phyloP scores from a whole-genome alignment of 169 alveolate species.

The Plasmodium vinckei region DNA sequence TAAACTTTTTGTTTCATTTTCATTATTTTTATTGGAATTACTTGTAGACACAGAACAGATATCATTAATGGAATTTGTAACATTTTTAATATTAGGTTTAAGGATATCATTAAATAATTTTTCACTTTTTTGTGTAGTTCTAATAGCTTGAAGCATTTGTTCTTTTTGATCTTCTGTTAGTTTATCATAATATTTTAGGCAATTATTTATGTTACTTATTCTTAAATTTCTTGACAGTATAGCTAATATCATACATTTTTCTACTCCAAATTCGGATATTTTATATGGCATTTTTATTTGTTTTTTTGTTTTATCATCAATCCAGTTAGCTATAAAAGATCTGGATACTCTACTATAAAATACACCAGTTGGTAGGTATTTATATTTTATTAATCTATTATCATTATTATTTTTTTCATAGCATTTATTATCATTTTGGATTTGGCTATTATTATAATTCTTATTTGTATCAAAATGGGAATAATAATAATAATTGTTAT shows the following conservation, averaged over 20 bases:
- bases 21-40: neutral
- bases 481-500: neutral
- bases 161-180: conserved; percentile 54
- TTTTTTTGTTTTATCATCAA: conserved; percentile 62
- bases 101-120: conserved; percentile 52
- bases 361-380: conserved; percentile 69
- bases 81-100: conserved; percentile 12
- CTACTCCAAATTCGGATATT: conserved; percentile 70
- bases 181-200: conserved; percentile 37
- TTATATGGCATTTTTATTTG: conserved; percentile 74
- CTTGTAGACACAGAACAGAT: neutral
- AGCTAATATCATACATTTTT: conserved; percentile 74
- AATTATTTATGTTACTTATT: conserved; percentile 29
- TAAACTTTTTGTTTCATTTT: conserved; percentile 9
- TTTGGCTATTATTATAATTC: neutral
- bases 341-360: conserved; percentile 69
- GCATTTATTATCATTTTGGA: neutral
- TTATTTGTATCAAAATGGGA: neutral
- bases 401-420: conserved; percentile 34
- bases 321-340: conserved; percentile 74
- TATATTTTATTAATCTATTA: conserved; percentile 32
- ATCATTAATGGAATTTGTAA: neutral
- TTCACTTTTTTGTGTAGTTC: conserved; percentile 66
- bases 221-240: conserved; percentile 60
- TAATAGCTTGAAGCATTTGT: conserved; percentile 52